These are phyloP conservation scores for Kandelia obovata DNA, from an alignment of 345 rosid species.

Conservation along the genomic window DNA sequence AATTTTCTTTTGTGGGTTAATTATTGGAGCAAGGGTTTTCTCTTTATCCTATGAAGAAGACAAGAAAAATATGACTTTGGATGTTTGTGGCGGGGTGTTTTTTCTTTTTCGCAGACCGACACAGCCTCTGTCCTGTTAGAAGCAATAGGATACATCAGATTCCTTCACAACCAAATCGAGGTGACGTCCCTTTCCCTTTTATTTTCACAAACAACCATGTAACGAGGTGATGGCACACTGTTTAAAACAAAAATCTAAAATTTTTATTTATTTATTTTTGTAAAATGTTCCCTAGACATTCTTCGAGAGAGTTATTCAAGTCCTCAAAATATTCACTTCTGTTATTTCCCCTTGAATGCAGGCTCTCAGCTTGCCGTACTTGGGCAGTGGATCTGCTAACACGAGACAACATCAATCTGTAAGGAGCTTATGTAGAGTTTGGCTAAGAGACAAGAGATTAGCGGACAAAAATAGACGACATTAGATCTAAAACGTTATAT, in stretches of 20 bases:
- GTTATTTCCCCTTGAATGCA: constrained; percentile 29
- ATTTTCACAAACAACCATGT: constrained; percentile 24
- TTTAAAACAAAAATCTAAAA: no score
- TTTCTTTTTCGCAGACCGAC: constrained; percentile 73
- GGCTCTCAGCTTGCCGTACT: constrained; percentile 90
- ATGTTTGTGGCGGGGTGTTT: constrained; percentile 29
- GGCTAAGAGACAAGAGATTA: no score
- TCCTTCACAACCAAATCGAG: constrained; percentile 96
- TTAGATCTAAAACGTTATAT: no score
- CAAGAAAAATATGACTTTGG: constrained; percentile 32
- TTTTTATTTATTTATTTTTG: background rate
- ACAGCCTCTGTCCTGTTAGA: constrained; percentile 96
- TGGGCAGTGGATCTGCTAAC: constrained; percentile 57
- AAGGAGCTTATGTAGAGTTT: constrained; percentile 20
- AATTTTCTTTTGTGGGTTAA: background rate
- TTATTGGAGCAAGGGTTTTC: background rate
- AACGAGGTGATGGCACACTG: constrained; percentile 6
- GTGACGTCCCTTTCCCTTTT: constrained; percentile 32
- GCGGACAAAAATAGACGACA: no score
- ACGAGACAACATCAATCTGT: constrained; percentile 54
- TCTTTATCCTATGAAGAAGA: constrained; percentile 7
- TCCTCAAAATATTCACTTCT: constrained; percentile 15
- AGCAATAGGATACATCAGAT: constrained; percentile 95
- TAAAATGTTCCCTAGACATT: constrained; percentile 10
- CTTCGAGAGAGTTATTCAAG: constrained; percentile 10